phyloP scores from a whole-genome alignment of 768 basidiomycete species.

The Myochromella boudieri region DNA sequence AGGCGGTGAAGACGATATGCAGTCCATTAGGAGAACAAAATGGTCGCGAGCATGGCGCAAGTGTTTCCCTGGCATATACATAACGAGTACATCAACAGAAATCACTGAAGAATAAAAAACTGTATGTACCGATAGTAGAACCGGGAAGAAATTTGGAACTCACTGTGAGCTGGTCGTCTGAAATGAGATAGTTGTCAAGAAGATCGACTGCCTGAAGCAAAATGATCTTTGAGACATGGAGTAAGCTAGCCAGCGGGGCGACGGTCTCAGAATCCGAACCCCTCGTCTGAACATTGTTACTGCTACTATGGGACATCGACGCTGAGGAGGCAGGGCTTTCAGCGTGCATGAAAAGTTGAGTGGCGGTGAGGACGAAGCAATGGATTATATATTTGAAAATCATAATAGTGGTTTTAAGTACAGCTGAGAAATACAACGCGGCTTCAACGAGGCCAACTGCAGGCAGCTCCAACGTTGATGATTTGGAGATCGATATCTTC shows the following conservation, averaged over 20 bases:
- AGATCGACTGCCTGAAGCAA: constrained; percentile 74
- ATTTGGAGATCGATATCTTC: constrained; percentile 1
- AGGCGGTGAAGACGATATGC: constrained; percentile 42
- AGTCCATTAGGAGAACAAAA: constrained; percentile 66
- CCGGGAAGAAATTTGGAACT: constrained; percentile 80
- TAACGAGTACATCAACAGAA: constrained; percentile 3
- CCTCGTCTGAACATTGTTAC: constrained; percentile 15
- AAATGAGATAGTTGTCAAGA: constrained; percentile 60
- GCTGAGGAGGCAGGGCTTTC: constrained; percentile 28
- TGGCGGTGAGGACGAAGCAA: constrained; percentile 58
- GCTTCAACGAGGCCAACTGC: constrained; percentile 10
- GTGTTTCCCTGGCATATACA: constrained; percentile 64
- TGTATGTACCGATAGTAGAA: constrained; percentile 73
- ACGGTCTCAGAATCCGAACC: constrained; percentile 14
- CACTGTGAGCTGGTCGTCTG: constrained; percentile 67
- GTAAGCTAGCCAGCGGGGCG: constrained; percentile 48
- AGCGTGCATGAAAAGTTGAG: constrained; percentile 89
- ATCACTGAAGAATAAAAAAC: constrained; percentile 9
- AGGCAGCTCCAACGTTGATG: constrained; percentile 4
- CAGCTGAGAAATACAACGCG: constrained; percentile 11
- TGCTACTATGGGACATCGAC: constrained; percentile 21
- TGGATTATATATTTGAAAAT: constrained; percentile 8
- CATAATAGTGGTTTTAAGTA: constrained; percentile 2
- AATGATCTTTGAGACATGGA: constrained; percentile 66
- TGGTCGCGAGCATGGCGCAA: constrained; percentile 85